These are phyloP conservation scores for Rhinocladiella similis DNA, from an alignment of 2,329 filamentous ascomycete genomes.

Conservation along the genomic window DNA sequence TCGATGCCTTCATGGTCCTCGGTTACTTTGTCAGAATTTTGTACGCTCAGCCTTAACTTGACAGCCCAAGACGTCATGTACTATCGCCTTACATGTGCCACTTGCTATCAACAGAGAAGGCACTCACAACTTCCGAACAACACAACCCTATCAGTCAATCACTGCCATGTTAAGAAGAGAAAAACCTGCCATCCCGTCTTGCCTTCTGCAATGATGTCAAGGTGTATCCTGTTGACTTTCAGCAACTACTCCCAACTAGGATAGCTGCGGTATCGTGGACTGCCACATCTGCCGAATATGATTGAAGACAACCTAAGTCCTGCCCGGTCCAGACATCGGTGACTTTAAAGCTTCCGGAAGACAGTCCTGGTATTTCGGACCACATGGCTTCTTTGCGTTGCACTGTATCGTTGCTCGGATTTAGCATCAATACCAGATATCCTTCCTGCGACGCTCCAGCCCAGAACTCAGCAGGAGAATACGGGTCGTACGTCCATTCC, in stretches of 20 bases:
- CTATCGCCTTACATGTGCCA: too few relatives aligned
- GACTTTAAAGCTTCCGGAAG: neutral
- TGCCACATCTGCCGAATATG: neutral
- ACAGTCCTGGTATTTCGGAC: neutral
- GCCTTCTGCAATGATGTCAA: too few relatives aligned
- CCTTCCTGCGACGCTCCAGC: neutral
- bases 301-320: neutral
- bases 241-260: neutral
- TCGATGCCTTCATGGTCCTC: too few relatives aligned
- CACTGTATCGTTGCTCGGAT: neutral
- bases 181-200: too few relatives aligned
- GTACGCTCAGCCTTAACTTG: too few relatives aligned
- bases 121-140: too few relatives aligned
- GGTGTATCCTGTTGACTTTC: too few relatives aligned
- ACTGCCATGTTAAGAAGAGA: too few relatives aligned
- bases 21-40: too few relatives aligned
- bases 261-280: neutral
- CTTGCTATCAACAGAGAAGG: too few relatives aligned
- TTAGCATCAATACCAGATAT: neutral
- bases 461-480: neutral
- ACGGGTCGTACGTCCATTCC: neutral
- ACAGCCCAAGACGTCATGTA: too few relatives aligned
- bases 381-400: neutral
- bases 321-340: neutral
- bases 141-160: too few relatives aligned